phyloP scores from a whole-genome alignment of 1,139 yeast species.

The Blastobotrys proliferans region DNA sequence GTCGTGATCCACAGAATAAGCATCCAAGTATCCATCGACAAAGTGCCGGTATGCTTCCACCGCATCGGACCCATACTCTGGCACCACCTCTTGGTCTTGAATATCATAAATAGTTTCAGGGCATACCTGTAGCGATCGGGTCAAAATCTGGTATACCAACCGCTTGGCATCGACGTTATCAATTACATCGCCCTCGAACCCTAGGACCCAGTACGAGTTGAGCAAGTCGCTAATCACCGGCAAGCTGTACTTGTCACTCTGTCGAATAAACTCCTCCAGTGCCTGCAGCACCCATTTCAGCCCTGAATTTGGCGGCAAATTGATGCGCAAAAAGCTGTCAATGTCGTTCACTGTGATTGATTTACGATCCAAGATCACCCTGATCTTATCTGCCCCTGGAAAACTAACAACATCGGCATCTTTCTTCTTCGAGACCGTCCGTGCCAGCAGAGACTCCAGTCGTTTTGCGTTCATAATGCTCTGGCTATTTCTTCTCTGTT shows the following conservation, averaged over 20 bases:
- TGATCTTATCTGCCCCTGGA: slow-evolving; percentile 2
- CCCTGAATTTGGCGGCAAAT: not conserved
- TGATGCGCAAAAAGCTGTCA: slow-evolving; percentile 13
- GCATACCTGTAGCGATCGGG: slow-evolving; percentile 11
- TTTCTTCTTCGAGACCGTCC: not conserved
- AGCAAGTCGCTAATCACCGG: slow-evolving; percentile 20
- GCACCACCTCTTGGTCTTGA: slow-evolving; percentile 19
- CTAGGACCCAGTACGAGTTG: slow-evolving; percentile 17
- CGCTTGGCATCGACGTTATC: slow-evolving; percentile 6
- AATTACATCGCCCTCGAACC: slow-evolving; percentile 19
- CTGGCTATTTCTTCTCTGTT: not conserved
- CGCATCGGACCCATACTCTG: slow-evolving; percentile 18
- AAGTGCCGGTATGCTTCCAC: slow-evolving; percentile 20
- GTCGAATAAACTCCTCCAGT: slow-evolving; percentile 17
- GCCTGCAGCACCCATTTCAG: slow-evolving; percentile 11
- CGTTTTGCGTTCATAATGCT: not conserved
- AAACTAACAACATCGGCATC: not conserved
- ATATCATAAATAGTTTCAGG: slow-evolving; percentile 15
- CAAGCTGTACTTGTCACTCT: slow-evolving; percentile 14
- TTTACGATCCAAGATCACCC: slow-evolving; percentile 1
- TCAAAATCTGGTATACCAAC: slow-evolving; percentile 7
- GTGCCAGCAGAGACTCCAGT: not conserved
- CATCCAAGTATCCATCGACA: slow-evolving; percentile 18
- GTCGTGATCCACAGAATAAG: slow-evolving; percentile 8
- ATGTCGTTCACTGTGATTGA: slow-evolving; percentile 9